Conservation (phyloP, 1,284 basidiomycete genomes). For the Ustilago hordei region DNA sequence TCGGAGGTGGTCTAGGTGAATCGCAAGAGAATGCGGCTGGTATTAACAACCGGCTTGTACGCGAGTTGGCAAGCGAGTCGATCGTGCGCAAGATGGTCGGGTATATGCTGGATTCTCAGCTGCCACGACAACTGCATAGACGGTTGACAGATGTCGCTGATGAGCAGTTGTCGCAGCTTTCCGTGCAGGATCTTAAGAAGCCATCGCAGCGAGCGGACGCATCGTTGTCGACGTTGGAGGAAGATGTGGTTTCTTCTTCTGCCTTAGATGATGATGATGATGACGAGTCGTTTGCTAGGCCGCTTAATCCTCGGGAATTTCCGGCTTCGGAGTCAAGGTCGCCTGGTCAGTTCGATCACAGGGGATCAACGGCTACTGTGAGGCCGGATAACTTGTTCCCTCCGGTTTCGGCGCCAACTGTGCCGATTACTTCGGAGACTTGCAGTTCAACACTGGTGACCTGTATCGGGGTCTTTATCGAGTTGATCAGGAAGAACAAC, state of each 20-base stretch:
- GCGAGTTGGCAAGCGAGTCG: slow-evolving; percentile 84
- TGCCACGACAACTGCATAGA: slow-evolving; percentile 43
- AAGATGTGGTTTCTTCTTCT: slow-evolving; percentile 41
- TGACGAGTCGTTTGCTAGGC: slow-evolving; percentile 53
- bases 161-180: slow-evolving; percentile 52
- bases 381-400: slow-evolving; percentile 59
- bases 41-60: slow-evolving; percentile 81
- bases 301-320: slow-evolving; percentile 54
- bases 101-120: slow-evolving; percentile 80
- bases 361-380: slow-evolving; percentile 63
- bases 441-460: slow-evolving; percentile 89
- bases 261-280: slow-evolving; percentile 67
- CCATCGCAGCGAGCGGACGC: slow-evolving; percentile 32
- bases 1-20: slow-evolving; percentile 46
- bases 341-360: slow-evolving; percentile 42
- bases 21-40: slow-evolving; percentile 51
- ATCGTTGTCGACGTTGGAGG: slow-evolving; percentile 29
- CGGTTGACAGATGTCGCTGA: slow-evolving; percentile 52
- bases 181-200: slow-evolving; percentile 30
- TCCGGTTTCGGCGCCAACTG: slow-evolving; percentile 50
- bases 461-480: slow-evolving; percentile 89
- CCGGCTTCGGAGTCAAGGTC: slow-evolving; percentile 51
- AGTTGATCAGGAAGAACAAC: slow-evolving; percentile 98
- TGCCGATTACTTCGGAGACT: slow-evolving; percentile 73
- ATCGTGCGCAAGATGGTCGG: slow-evolving; percentile 80